A percentile compares a stretch with the other conserved stretches of the same genome.
These are phyloP conservation scores for Globisporangium orthogonon DNA, from an alignment of 352 stramenopile genomes.

Conservation along the genomic window DNA sequence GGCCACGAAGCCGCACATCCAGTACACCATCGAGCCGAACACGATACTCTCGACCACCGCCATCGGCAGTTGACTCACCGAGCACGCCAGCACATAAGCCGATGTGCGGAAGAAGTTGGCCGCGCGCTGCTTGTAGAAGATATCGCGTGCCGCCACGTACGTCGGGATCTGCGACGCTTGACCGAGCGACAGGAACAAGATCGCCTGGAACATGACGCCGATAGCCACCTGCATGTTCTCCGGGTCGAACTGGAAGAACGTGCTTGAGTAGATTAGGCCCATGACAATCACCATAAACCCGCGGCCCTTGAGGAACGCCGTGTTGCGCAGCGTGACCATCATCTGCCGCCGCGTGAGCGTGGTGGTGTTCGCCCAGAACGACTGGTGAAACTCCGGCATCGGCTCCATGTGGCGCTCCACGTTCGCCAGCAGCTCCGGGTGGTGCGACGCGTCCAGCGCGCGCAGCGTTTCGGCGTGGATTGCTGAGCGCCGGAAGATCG, in stretches of 20 bases:
- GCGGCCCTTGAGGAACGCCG: constrained; percentile 21
- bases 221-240: background rate
- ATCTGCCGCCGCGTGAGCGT: constrained; percentile 43
- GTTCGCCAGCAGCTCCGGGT: constrained; percentile 7
- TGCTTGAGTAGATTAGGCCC: constrained; percentile 29
- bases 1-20: background rate
- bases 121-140: background rate
- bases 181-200: background rate
- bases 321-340: constrained; percentile 40
- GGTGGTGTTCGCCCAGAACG: constrained; percentile 14
- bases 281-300: constrained; percentile 36
- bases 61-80: background rate
- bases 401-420: constrained; percentile 14
- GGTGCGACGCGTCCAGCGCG: too few species aligned
- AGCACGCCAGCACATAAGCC: background rate
- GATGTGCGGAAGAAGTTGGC: background rate
- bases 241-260: constrained; percentile 30
- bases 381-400: constrained; percentile 29
- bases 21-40: background rate
- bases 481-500: too few species aligned
- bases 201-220: background rate
- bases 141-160: background rate
- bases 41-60: background rate
- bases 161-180: background rate
- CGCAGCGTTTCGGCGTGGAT: too few species aligned